Conservation (phyloP, 441 rosid species). For the Adansonia gregorii region DNA sequence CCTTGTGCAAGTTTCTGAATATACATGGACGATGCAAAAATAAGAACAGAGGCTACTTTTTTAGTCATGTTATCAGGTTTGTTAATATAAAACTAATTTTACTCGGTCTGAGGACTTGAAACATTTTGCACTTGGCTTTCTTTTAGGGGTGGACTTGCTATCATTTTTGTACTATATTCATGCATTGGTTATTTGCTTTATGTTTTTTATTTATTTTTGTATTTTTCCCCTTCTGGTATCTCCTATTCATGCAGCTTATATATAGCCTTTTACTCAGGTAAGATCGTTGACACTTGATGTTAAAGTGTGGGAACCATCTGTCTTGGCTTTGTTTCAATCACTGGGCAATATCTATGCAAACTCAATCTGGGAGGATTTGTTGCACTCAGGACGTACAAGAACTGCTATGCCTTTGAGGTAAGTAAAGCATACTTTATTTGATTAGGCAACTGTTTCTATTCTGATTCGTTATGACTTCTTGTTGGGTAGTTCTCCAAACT, state of each 20-base stretch:
- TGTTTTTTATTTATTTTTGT: not conserved
- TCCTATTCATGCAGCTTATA: not conserved
- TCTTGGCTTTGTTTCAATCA: constrained; percentile 74
- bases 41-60: not conserved
- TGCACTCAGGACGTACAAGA: constrained; percentile 52
- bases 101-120: not conserved
- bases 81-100: not conserved
- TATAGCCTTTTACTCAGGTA: constrained; percentile 60
- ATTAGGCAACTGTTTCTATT: constrained; percentile 12
- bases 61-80: not conserved
- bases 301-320: constrained; percentile 88
- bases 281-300: constrained; percentile 97
- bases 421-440: constrained; percentile 31
- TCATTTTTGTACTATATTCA: constrained; percentile 2
- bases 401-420: constrained; percentile 55
- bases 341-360: constrained; percentile 74
- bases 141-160: not conserved
- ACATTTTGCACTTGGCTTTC: not conserved
- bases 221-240: not conserved
- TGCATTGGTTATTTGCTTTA: constrained; percentile 10
- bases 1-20: not conserved
- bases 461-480: constrained; percentile 34
- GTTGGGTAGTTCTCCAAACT: constrained; percentile 47
- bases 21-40: not conserved
- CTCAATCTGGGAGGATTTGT: constrained; percentile 85